Evolutionary conservation across 1,284 basidiomycete species (phyloP).

Genomic region (Coriolopsis trogii): DNA sequence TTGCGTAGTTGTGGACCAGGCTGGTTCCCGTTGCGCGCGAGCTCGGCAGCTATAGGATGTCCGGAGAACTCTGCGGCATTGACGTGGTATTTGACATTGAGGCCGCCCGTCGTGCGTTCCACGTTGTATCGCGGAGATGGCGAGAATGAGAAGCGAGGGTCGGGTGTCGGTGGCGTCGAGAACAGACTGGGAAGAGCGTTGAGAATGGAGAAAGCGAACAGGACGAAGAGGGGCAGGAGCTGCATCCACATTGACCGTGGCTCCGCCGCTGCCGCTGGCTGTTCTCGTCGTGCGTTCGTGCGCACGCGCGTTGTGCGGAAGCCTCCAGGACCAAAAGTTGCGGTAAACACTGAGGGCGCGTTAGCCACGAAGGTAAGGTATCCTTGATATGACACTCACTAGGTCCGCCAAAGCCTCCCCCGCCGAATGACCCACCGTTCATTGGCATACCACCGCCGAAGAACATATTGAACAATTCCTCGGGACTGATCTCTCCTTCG

Average conservation of each 20-base stretch:
- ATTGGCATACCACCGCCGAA: constrained; percentile 63
- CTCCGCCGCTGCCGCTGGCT: constrained; percentile 44
- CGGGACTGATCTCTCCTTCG: constrained; percentile 89
- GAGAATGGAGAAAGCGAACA: constrained; percentile 85
- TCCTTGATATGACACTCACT: constrained; percentile 37
- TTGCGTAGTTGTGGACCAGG: constrained; percentile 42
- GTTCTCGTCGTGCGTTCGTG: constrained; percentile 34
- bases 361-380: neutral
- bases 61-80: constrained; percentile 77
- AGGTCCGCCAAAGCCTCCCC: constrained; percentile 53
- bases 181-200: constrained; percentile 85
- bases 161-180: constrained; percentile 64
- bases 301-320: constrained; percentile 68
- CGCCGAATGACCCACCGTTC: constrained; percentile 50
- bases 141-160: constrained; percentile 82
- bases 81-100: constrained; percentile 86
- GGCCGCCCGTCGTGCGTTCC: constrained; percentile 66
- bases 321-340: constrained; percentile 76
- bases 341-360: constrained; percentile 61
- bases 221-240: constrained; percentile 83
- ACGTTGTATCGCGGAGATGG: constrained; percentile 59
- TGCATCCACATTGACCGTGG: constrained; percentile 79
- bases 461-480: constrained; percentile 99
- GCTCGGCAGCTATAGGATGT: constrained; percentile 79
- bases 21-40: constrained; percentile 53